Base-by-base conservation (phyloP, 495 filamentous ascomycete species). In the Penicillium pulvis region DNA sequence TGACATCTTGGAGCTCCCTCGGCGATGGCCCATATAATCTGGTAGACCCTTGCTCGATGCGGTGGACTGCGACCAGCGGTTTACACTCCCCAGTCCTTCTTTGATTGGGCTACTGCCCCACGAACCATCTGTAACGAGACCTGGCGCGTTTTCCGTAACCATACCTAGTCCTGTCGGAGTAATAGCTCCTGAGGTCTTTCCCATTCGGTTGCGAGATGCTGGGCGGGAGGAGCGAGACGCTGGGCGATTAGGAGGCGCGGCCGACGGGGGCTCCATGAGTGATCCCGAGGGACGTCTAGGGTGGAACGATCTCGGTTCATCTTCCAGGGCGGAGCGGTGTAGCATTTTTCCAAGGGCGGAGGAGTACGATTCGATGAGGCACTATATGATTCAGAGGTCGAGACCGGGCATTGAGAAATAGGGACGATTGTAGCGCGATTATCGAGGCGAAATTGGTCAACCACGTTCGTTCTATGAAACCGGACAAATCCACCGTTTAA, bases 1-100 rank as follows among this genome's bases (percentile, higher is more conserved):
- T 55, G 85, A 75, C 59, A 83, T 78, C 56, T 81, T 81, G 44
- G 85, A 83, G 60, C 77, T 85, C 47, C 67, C 80, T 64, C 70
- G 77, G 43, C 75, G 71, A 56, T 79, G 76, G 48, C 75, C 70
- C 12, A 61, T 60, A 39, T 66, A 59, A 8, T 72, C 64, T 4
- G 79, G 73, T 41, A 88, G 88, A 31, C 79, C 73, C 47, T 77
- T 83, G 70, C 88, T 92, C 45, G 87, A 91, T 10, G 81, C 67
- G 20, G 91, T 90, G 4, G 89, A 91, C 28, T 87, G 84, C 28
- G 90, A 93, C 91, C 90, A 93, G 53, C 90, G 86, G 71, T 93
- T 91, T 65, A 91, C 80, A 57, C 86, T 91, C 33, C 83, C 85
- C 43, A 91, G 73, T 4, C 85, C 84, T 65, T 90, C 88, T 64